phyloP scores from a whole-genome alignment of 768 basidiomycete species.

The Gloeophyllum trabeum region DNA sequence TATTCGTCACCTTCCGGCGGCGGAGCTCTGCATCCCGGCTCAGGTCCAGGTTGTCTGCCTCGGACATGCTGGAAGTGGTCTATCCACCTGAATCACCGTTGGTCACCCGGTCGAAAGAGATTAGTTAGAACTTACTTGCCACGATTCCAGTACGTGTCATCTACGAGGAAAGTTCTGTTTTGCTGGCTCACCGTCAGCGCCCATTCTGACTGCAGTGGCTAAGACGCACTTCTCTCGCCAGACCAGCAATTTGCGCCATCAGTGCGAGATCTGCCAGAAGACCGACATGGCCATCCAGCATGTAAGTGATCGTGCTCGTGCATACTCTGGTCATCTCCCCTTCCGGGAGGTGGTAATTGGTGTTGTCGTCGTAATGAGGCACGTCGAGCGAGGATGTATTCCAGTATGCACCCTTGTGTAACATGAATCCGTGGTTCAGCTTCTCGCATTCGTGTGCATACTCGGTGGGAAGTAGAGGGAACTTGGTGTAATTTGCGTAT shows the following conservation, averaged over 20 bases:
- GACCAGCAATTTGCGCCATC: constrained; percentile 53
- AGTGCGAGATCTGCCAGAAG: constrained; percentile 55
- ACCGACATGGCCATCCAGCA: constrained; percentile 57
- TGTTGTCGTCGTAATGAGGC: constrained; percentile 15
- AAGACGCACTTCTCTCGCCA: constrained; percentile 49
- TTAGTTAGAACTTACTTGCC: constrained; percentile 39
- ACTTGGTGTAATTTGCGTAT: constrained; percentile 45
- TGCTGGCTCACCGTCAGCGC: constrained; percentile 23
- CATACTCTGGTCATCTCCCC: constrained; percentile 23
- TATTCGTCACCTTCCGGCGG: constrained; percentile 60
- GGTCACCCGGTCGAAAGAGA: background rate
- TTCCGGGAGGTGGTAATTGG: constrained; percentile 14
- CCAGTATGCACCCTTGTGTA: constrained; percentile 41
- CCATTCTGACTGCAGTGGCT: constrained; percentile 1
- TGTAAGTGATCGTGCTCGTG: constrained; percentile 58
- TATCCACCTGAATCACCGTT: constrained; percentile 35
- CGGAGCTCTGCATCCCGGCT: constrained; percentile 51
- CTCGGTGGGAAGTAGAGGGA: constrained; percentile 45
- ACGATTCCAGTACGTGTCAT: constrained; percentile 65
- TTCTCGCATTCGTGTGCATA: constrained; percentile 48
- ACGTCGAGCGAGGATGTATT: constrained; percentile 21
- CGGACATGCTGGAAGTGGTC: constrained; percentile 54
- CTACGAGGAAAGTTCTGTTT: constrained; percentile 55
- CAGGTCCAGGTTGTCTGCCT: constrained; percentile 43
- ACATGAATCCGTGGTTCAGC: constrained; percentile 32